A percentile compares a stretch with the other conserved stretches of the same genome.
These are phyloP conservation scores for Talaromyces sp. DNA, from an alignment of 2,329 filamentous ascomycete genomes.

Conservation along the genomic window DNA sequence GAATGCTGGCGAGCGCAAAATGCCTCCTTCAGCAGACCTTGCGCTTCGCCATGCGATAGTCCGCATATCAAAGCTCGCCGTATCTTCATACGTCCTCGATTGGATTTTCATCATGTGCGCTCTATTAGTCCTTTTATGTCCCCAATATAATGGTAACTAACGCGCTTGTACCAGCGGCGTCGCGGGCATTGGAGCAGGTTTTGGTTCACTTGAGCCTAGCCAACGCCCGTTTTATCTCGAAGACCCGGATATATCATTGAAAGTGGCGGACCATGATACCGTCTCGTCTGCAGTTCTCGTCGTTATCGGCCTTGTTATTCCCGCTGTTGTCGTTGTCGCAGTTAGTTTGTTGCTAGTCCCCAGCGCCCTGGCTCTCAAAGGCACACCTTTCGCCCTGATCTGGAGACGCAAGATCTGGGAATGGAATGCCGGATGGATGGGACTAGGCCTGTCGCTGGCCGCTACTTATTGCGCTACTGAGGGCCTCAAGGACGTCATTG, in stretches of 20 bases:
- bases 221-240: constrained; percentile 67
- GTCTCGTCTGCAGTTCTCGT: constrained; percentile 64
- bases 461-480: constrained; percentile 76
- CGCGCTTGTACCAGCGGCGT: constrained; percentile 41
- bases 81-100: constrained; percentile 67
- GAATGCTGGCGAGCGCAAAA: not conserved
- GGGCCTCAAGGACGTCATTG: constrained; percentile 72
- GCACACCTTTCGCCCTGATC: constrained; percentile 60
- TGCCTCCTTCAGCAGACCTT: not conserved
- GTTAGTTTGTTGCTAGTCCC: constrained; percentile 68
- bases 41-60: not conserved
- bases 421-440: constrained; percentile 79
- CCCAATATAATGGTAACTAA: constrained; percentile 10
- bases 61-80: constrained; percentile 46
- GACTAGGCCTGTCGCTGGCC: constrained; percentile 68
- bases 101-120: constrained; percentile 62
- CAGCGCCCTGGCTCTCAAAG: constrained; percentile 60
- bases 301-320: constrained; percentile 60
- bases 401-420: constrained; percentile 89
- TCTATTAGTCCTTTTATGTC: constrained; percentile 14
- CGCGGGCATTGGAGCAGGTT: constrained; percentile 55
- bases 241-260: constrained; percentile 76
- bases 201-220: constrained; percentile 60
- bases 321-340: constrained; percentile 63
- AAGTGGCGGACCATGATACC: constrained; percentile 65